Percentiles rank a stretch among this genome's conserved stretches.
Conservation (phyloP, 2,329 filamentous ascomycete genomes). For the Drechslera avenae region DNA sequence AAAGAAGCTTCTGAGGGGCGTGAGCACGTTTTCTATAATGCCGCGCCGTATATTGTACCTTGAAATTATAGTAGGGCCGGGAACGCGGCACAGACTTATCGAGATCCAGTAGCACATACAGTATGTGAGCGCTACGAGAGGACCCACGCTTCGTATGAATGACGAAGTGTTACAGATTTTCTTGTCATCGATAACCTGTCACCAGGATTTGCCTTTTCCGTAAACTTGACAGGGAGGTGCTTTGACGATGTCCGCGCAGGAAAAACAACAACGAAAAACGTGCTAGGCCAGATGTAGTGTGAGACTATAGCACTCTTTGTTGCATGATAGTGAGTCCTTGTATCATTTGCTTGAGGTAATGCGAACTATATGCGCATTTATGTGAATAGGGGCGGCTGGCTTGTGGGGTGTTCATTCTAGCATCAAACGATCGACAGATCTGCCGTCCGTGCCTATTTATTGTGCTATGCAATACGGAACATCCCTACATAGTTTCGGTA, state of each 20-base stretch:
- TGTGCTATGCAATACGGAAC: too few species aligned
- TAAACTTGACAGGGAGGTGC: not conserved
- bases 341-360: not conserved
- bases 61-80: constrained; percentile 5
- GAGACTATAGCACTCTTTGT: not conserved
- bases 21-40: constrained; percentile 4
- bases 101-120: not conserved
- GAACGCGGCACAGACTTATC: not conserved
- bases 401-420: constrained; percentile 17
- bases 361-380: not conserved
- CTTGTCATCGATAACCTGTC: constrained; percentile 2
- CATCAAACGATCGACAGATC: constrained; percentile 8
- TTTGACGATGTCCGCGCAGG: not conserved
- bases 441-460: constrained; percentile 1
- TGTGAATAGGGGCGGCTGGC: constrained; percentile 15
- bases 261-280: not conserved
- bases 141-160: constrained; percentile 4
- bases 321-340: constrained; percentile 5
- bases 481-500: too few species aligned
- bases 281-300: not conserved
- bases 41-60: not conserved
- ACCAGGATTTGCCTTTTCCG: constrained; percentile 1
- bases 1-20: not conserved
- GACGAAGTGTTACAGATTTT: constrained; percentile 6
- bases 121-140: not conserved